Percentiles rank a stretch among this genome's conserved stretches.
These are phyloP conservation scores for Kandelia obovata DNA, from an alignment of 345 rosid genomes.

Conservation along the genomic window DNA sequence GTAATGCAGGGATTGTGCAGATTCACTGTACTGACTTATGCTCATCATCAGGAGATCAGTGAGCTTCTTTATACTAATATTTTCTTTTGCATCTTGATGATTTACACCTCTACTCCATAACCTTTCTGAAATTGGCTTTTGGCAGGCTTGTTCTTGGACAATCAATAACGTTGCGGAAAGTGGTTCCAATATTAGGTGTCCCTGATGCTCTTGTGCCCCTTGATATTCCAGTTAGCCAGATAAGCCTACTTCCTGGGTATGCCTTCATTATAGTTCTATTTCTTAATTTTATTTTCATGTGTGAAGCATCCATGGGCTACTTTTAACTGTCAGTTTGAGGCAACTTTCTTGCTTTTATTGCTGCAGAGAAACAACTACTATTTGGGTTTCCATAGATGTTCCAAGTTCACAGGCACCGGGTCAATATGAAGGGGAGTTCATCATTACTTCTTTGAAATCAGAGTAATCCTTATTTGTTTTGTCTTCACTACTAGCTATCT, in stretches of 20 bases:
- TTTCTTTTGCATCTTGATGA: conserved; percentile 1
- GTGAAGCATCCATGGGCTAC: background rate
- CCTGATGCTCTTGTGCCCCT: conserved; percentile 98
- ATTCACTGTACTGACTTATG: conserved; percentile 81
- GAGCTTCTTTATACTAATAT: conserved; percentile 28
- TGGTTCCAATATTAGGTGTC: conserved; percentile 78
- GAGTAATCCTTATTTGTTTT: conserved; percentile 41
- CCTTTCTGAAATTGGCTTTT: conserved; percentile 22
- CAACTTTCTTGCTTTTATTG: conserved; percentile 12
- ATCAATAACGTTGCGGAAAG: conserved; percentile 61
- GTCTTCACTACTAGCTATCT: conserved; percentile 4
- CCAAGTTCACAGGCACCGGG: conserved; percentile 86
- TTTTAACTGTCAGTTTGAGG: conserved; percentile 22
- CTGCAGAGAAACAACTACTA: conserved; percentile 78
- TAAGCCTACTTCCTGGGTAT: conserved; percentile 82
- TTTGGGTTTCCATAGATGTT: conserved; percentile 92
- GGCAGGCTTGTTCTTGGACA: conserved; percentile 76
- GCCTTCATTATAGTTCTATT: conserved; percentile 10
- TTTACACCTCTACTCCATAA: conserved; percentile 13
- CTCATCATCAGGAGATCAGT: conserved; percentile 83
- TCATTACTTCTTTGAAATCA: conserved; percentile 62
- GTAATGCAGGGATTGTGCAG: conserved; percentile 70
- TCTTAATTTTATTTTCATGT: conserved; percentile 4
- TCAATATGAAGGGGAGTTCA: conserved; percentile 83
- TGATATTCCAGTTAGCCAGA: conserved; percentile 69